Percentiles rank a stretch among this genome's conserved stretches.
Conservation (phyloP, 495 filamentous ascomycete genomes). For the Hypoxylon fuscum region DNA sequence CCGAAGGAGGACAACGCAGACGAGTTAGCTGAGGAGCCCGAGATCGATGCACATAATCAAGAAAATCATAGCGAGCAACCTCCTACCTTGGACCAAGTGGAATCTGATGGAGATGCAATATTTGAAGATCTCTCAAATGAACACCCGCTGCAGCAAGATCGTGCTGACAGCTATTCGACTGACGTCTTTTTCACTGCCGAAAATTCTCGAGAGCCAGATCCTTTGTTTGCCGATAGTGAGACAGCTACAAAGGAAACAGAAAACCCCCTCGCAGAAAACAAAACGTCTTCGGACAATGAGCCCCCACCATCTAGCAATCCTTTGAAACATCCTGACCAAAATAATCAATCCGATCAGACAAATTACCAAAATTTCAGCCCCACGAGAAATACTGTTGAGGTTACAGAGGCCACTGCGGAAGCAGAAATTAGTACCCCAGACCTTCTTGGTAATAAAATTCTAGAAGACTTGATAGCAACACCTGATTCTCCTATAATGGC, state of each 20-base stretch:
- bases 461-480: no score
- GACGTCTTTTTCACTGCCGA: background rate
- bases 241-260: background rate
- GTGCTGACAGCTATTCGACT: background rate
- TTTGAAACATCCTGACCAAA: background rate
- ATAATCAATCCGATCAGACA: background rate
- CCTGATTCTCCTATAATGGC: no score
- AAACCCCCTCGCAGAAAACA: background rate
- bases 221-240: conserved; percentile 4
- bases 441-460: no score
- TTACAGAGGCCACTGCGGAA: no score
- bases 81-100: background rate
- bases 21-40: background rate
- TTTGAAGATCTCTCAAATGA: background rate
- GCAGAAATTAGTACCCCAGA: no score
- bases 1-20: background rate
- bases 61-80: background rate
- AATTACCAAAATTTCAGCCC: no score
- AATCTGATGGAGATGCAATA: background rate
- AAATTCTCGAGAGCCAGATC: conserved; percentile 2
- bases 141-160: background rate
- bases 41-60: background rate
- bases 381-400: no score
- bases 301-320: background rate
- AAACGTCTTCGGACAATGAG: background rate